Evolutionary conservation across 2,329 filamentous ascomycete genomes (phyloP).

Genomic region (Xylaria digitata): DNA sequence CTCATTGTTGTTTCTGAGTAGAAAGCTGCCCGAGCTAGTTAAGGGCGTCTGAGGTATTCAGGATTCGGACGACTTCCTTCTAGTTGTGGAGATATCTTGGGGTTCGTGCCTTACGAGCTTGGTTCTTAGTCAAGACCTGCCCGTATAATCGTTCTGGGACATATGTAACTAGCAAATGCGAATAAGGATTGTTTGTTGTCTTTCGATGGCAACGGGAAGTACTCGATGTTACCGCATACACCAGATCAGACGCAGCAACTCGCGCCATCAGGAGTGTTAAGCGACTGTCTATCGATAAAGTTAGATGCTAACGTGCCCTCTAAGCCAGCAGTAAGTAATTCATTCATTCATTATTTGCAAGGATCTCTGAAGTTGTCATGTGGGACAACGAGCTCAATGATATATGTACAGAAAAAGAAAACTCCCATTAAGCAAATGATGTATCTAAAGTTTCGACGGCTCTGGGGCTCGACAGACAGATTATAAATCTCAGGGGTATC

Average conservation of each 20-base stretch:
- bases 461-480: conserved; percentile 10
- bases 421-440: conserved; percentile 19
- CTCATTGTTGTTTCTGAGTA: too few species aligned
- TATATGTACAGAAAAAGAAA: conserved; percentile 4
- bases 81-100: too few species aligned
- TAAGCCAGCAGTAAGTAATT: background rate
- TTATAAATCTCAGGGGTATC: conserved; percentile 36
- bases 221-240: background rate
- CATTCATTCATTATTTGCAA: background rate
- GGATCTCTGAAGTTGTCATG: background rate
- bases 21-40: too few species aligned
- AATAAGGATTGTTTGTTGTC: background rate
- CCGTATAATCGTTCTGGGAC: too few species aligned
- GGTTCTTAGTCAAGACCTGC: too few species aligned
- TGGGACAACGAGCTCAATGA: background rate
- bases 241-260: too few species aligned
- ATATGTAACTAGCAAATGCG: too few species aligned
- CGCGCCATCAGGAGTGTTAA: background rate
- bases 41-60: too few species aligned
- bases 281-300: background rate
- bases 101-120: too few species aligned
- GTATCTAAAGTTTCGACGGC: conserved; percentile 14
- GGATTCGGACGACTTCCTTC: too few species aligned
- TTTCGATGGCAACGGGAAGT: background rate
- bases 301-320: too few species aligned